Evolutionary conservation across 192 early-diverging fungal genomes (phyloP).

Genomic region (Radiomyces spectabilis): DNA sequence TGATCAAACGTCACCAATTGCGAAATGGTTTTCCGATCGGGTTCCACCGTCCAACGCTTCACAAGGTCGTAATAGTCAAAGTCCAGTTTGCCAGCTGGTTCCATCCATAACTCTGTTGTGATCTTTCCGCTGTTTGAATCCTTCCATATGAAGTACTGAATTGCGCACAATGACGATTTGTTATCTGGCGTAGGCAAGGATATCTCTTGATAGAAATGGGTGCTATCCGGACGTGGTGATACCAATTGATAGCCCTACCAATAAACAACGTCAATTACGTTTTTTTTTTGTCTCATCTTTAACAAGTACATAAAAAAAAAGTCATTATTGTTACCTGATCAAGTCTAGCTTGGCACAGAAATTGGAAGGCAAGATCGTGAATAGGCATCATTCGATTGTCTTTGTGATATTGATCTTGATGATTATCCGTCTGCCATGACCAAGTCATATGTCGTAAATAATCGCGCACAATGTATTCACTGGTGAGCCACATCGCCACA

Average conservation of each 20-base stretch:
- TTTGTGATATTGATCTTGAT: conserved; percentile 19
- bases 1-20: conserved; percentile 53
- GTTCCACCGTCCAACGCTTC: conserved; percentile 21
- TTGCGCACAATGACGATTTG: conserved; percentile 19
- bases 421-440: conserved; percentile 33
- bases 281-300: neutral
- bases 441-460: conserved; percentile 41
- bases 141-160: conserved; percentile 46
- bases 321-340: conserved; percentile 25
- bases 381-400: conserved; percentile 34
- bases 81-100: conserved; percentile 26
- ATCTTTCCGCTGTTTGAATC: conserved; percentile 33
- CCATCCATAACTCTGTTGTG: conserved; percentile 48
- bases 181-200: conserved; percentile 2
- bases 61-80: conserved; percentile 8
- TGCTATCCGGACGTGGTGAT: conserved; percentile 26
- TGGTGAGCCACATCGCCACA: conserved; percentile 10
- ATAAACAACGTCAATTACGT: neutral
- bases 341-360: conserved; percentile 40
- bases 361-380: conserved; percentile 50
- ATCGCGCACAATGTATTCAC: conserved; percentile 36
- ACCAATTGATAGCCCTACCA: conserved; percentile 30
- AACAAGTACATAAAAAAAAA: neutral
- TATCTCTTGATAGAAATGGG: conserved; percentile 45
- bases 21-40: conserved; percentile 38